Conservation (phyloP, 768 basidiomycete species). For the Vishniacozyma victoriae region DNA sequence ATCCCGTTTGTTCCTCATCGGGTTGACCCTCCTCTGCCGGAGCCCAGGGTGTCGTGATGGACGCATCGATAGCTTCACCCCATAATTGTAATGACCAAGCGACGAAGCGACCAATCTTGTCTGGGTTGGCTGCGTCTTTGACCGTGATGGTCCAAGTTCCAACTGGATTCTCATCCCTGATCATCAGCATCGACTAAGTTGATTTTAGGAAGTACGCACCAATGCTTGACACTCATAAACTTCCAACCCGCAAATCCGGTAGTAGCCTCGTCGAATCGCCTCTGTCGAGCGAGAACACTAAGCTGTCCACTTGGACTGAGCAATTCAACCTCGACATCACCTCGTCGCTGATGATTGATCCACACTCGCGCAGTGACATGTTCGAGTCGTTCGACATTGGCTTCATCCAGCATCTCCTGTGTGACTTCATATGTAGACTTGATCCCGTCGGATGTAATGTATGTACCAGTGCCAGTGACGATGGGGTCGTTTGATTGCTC, state of each 20-base stretch:
- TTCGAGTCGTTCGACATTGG: slow-evolving; percentile 83
- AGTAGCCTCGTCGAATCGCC: slow-evolving; percentile 59
- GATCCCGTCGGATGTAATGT: slow-evolving; percentile 63
- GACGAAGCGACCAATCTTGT: slow-evolving; percentile 62
- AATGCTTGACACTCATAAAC: slow-evolving; percentile 98
- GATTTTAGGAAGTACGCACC: slow-evolving; percentile 56
- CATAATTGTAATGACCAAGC: slow-evolving; percentile 91
- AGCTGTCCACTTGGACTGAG: slow-evolving; percentile 75
- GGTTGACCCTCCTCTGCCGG: slow-evolving; percentile 44
- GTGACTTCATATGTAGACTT: slow-evolving; percentile 62
- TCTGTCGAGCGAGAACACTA: slow-evolving; percentile 71
- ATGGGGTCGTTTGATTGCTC: slow-evolving; percentile 47
- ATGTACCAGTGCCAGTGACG: slow-evolving; percentile 52
- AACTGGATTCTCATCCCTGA: slow-evolving; percentile 84
- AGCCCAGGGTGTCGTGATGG: slow-evolving; percentile 57
- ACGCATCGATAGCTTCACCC: slow-evolving; percentile 75
- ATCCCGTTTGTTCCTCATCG: slow-evolving; percentile 46
- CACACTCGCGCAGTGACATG: slow-evolving; percentile 89
- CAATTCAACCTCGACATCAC: slow-evolving; percentile 89
- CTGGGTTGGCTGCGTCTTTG: slow-evolving; percentile 64
- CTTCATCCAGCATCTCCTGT: slow-evolving; percentile 58
- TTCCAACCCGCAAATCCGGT: slow-evolving; percentile 88
- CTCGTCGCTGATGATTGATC: slow-evolving; percentile 78
- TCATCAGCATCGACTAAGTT: not conserved
- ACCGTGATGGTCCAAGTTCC: slow-evolving; percentile 88